phyloP scores from a whole-genome alignment of 2,329 filamentous ascomycete genomes.

The Beauveria pseudobassiana region DNA sequence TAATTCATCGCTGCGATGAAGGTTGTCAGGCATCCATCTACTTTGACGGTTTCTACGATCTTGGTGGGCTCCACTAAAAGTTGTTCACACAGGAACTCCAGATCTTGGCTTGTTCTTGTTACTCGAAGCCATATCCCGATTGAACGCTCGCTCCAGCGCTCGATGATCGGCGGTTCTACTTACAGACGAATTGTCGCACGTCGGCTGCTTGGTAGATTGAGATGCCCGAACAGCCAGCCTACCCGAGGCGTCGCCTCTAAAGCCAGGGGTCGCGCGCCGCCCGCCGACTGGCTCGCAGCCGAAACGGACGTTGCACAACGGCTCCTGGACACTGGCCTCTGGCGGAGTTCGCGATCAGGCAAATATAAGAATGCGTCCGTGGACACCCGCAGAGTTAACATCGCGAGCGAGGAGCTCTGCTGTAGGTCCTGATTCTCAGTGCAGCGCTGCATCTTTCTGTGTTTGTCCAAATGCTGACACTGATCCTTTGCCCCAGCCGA shows the following conservation, averaged over 20 bases:
- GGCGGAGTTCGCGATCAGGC: conserved; percentile 14
- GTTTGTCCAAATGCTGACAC: not conserved
- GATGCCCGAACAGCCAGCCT: not conserved
- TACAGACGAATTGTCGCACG: not conserved
- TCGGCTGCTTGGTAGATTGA: not conserved
- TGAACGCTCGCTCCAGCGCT: not conserved
- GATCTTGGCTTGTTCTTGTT: not conserved
- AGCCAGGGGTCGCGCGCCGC: not conserved
- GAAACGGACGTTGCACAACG: conserved; percentile 15
- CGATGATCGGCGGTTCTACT: conserved; percentile 1
- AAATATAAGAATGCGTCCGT: not conserved
- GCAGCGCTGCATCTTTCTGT: not conserved
- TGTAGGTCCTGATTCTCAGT: conserved; percentile 24
- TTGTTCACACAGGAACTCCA: not conserved
- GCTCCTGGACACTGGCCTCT: conserved; percentile 22
- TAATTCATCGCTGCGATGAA: no score
- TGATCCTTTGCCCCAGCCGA: conserved; percentile 44
- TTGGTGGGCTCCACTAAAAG: conserved; percentile 1
- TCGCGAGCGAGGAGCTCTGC: conserved; percentile 45
- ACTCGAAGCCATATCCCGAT: not conserved
- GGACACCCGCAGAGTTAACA: conserved; percentile 40
- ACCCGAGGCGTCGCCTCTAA: not conserved
- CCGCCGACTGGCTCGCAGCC: not conserved
- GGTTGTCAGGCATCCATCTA: not conserved
- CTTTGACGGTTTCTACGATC: not conserved